Evolutionary conservation across 2,329 filamentous ascomycete species (phyloP).

Genomic region (Aspergillus terreus): DNA sequence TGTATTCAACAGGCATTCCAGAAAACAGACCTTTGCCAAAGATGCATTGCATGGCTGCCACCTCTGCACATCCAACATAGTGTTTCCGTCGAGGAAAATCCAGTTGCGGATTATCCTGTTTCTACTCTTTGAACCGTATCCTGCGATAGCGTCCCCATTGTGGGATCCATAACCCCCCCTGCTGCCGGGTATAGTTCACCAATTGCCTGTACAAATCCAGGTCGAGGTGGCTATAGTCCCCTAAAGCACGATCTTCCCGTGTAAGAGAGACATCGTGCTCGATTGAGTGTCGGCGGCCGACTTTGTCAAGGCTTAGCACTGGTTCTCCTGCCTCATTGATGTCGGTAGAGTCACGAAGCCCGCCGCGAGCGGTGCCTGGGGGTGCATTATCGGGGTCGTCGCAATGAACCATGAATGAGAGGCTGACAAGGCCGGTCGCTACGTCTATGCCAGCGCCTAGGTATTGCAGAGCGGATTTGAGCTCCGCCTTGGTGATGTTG

Average conservation of each 20-base stretch:
- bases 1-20: conserved; percentile 11
- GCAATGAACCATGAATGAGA: conserved; percentile 11
- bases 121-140: conserved; percentile 7
- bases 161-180: not conserved
- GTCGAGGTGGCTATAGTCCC: conserved; percentile 9
- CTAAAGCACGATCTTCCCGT: conserved; percentile 14
- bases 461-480: conserved; percentile 8
- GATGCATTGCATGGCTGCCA: conserved; percentile 7
- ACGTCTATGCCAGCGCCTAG: conserved; percentile 9
- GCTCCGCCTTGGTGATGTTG: conserved; percentile 10
- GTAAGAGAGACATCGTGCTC: conserved; percentile 17
- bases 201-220: conserved; percentile 5
- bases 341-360: conserved; percentile 11
- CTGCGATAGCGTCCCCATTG: conserved; percentile 10
- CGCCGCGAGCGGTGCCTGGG: conserved; percentile 2
- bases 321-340: conserved; percentile 6
- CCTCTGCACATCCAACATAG: conserved; percentile 10
- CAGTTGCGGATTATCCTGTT: conserved; percentile 4
- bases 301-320: conserved; percentile 13
- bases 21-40: conserved; percentile 10
- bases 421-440: conserved; percentile 3
- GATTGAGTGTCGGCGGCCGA: conserved; percentile 12
- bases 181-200: not conserved
- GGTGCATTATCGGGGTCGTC: conserved; percentile 8
- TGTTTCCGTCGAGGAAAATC: conserved; percentile 7